Base-by-base conservation (phyloP, 495 filamentous ascomycete genomes). In the Xylaria acuta region DNA sequence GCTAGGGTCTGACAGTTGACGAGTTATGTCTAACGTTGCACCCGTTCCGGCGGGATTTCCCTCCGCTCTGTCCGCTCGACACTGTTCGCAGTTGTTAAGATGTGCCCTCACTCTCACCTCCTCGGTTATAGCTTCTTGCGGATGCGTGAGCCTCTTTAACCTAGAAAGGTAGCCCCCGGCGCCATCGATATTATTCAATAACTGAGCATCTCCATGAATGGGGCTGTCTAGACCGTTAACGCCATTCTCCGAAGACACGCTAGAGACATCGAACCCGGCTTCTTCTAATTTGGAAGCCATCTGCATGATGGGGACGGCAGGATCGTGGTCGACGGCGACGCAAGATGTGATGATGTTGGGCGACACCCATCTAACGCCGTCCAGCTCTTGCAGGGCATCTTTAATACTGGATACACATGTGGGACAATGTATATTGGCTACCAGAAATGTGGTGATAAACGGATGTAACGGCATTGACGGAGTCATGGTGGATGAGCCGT, bases 371-470 rank as follows among this genome's bases (percentile, higher is more conserved):
- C 71, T 72, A 53, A 88, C 79, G 20, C 78, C 73, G 18, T 83
- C 82, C 8, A 82, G 72, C 16, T 72, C 79, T 64, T 75, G 76
- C 41, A 90, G 73, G 72, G 80, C 81, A 54, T 82, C 75, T 75
- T 87, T 82, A 78, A 91, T 90, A 73, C 82, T 80, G 27, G 84
- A 84, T 25, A 90, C 84, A 73, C 89, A 91, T 62, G 88, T 87
- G 38, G 88, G 85, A 81, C 89, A 91, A 75, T 91, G 89, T 20
- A 91, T 82, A 81, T 90, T 90, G 63, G 81, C 81, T 59, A 88
- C 77, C 30, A 88, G 75, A 72, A 87, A 84, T n/a, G 81, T 84
- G 30, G 84, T 86, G 59, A 81, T 71, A 58, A 80, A 49, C 40
- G 41, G 73, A 51, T 75, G 68, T 51, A 62, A 67, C 68, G 75